Conservation (phyloP, 768 basidiomycete species). For the Phylloporus sp. region DNA sequence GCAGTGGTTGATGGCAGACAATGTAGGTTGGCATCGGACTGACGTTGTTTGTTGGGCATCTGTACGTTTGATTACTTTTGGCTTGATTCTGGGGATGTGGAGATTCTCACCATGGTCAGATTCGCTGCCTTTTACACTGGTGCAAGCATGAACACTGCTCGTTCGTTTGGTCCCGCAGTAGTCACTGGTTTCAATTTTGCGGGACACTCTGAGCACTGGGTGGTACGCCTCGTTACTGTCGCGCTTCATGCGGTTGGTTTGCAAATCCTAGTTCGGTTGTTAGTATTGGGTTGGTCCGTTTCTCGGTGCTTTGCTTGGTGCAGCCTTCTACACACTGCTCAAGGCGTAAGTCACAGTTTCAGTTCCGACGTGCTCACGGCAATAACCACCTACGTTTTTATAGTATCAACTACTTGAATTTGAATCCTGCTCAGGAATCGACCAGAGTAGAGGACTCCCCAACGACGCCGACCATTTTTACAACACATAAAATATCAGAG, state of each 20-base stretch:
- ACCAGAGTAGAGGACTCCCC: constrained; percentile 28
- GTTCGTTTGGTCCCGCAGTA: constrained; percentile 66
- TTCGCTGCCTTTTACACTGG: constrained; percentile 61
- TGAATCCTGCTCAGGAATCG: constrained; percentile 30
- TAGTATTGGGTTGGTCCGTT: constrained; percentile 72
- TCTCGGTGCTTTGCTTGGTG: constrained; percentile 57
- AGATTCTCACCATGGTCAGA: constrained; percentile 26
- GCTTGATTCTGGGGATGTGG: neutral
- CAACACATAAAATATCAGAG: neutral
- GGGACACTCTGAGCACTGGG: constrained; percentile 49
- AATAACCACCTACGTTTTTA: neutral
- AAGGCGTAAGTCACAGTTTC: constrained; percentile 39
- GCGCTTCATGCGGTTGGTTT: neutral
- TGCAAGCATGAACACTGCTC: constrained; percentile 63
- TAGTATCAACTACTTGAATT: constrained; percentile 26
- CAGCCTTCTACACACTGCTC: constrained; percentile 51
- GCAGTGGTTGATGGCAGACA: neutral
- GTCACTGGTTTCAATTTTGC: constrained; percentile 47
- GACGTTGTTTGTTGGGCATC: constrained; percentile 56
- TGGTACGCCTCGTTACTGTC: constrained; percentile 38
- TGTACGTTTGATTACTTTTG: constrained; percentile 36
- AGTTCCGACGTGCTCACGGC: neutral
- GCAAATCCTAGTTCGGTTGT: constrained; percentile 4
- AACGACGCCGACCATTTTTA: constrained; percentile 11
- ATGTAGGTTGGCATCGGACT: constrained; percentile 58